phyloP scores from a whole-genome alignment of 768 basidiomycete genomes.

The Tulasnella sp. region DNA sequence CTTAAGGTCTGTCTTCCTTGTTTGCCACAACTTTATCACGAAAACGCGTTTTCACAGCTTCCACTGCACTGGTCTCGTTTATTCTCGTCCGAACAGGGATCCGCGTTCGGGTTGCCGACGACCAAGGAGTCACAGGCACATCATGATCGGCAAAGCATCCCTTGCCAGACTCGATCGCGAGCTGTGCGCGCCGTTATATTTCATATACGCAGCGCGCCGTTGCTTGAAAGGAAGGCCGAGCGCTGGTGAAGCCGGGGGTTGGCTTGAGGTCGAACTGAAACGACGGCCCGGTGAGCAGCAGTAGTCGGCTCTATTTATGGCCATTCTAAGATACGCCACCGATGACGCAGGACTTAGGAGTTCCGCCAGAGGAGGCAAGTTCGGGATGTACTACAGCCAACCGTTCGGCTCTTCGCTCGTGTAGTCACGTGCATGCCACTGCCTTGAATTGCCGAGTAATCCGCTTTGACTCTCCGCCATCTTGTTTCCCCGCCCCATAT shows the following conservation, averaged over 20 bases:
- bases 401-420: too few species aligned
- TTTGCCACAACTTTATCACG: neutral
- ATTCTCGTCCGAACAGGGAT: neutral
- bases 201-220: neutral
- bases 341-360: neutral
- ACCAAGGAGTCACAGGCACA: neutral
- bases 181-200: neutral
- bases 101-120: neutral
- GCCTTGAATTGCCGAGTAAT: neutral
- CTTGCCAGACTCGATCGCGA: neutral
- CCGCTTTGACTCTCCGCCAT: neutral
- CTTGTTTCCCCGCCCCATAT: neutral
- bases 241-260: neutral
- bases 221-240: slow-evolving; percentile 2
- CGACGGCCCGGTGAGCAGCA: neutral
- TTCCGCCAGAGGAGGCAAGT: too few species aligned
- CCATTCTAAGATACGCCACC: neutral
- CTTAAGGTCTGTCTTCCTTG: neutral
- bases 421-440: neutral
- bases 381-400: too few species aligned
- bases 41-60: neutral
- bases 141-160: neutral
- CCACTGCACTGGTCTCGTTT: neutral
- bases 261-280: neutral
- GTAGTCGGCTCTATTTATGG: neutral